These are phyloP conservation scores for Scheffersomyces insectosa DNA, from an alignment of 1,139 yeast genomes.

Conservation along the genomic window DNA sequence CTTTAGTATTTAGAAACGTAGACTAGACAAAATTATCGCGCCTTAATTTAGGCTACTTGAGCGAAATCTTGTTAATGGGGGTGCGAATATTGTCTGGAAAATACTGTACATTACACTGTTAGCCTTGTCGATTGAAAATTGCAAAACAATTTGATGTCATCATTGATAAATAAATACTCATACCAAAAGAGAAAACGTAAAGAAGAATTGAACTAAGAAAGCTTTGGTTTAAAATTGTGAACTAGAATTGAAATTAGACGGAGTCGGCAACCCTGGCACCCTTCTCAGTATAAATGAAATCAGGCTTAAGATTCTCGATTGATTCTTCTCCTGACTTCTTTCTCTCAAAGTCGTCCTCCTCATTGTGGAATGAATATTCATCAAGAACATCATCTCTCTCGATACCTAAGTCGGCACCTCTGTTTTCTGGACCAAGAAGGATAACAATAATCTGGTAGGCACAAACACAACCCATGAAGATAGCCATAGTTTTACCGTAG, in stretches of 20 bases:
- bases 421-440: slow-evolving; percentile 75
- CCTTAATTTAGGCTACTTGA: no score
- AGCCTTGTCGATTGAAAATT: no score
- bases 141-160: no score
- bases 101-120: no score
- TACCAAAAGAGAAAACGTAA: no score
- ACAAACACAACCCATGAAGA: slow-evolving; percentile 78
- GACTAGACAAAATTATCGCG: no score
- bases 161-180: no score
- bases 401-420: slow-evolving; percentile 31
- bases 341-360: slow-evolving; percentile 5
- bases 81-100: no score
- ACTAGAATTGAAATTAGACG: slow-evolving; percentile 1
- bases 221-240: not conserved
- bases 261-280: not conserved
- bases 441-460: slow-evolving; percentile 59
- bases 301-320: not conserved
- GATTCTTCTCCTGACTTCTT: slow-evolving; percentile 11
- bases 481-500: slow-evolving; percentile 67
- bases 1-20: no score
- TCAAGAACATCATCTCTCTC: slow-evolving; percentile 16
- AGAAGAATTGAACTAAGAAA: not conserved
- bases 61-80: no score
- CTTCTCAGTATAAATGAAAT: not conserved
- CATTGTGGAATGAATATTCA: slow-evolving; percentile 8